These are phyloP conservation scores for Sporobolomyces roseus DNA, from an alignment of 768 basidiomycete species.

Conservation along the genomic window DNA sequence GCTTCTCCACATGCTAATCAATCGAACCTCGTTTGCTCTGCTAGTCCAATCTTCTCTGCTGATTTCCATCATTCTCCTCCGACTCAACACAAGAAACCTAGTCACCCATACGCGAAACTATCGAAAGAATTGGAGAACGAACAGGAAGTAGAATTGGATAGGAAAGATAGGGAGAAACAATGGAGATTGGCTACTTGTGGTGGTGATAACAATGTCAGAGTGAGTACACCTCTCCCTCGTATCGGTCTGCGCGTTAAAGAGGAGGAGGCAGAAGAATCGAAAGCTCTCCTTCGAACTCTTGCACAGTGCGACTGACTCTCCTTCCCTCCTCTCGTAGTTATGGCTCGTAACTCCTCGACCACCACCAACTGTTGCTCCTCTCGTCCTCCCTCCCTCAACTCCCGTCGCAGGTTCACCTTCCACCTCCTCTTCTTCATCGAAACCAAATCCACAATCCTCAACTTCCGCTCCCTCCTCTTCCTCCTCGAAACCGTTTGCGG, in stretches of 20 bases:
- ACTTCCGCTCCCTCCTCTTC: slow-evolving; percentile 44
- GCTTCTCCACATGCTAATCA: neutral
- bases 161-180: slow-evolving; percentile 51
- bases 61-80: slow-evolving; percentile 84
- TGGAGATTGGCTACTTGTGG: slow-evolving; percentile 92
- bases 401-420: slow-evolving; percentile 54
- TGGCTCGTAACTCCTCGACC: slow-evolving; percentile 42
- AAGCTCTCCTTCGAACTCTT: no score
- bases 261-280: no score
- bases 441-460: slow-evolving; percentile 18
- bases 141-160: slow-evolving; percentile 35
- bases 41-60: slow-evolving; percentile 86
- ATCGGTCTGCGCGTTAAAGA: no score
- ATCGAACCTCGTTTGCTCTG: neutral
- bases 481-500: slow-evolving; percentile 46
- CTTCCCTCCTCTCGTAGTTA: slow-evolving; percentile 42
- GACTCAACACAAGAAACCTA: slow-evolving; percentile 51
- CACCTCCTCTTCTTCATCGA: neutral
- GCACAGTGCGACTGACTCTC: neutral
- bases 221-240: slow-evolving; percentile 55
- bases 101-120: slow-evolving; percentile 40
- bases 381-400: no score
- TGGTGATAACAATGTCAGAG: slow-evolving; percentile 93
- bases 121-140: slow-evolving; percentile 49
- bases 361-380: slow-evolving; percentile 20